A percentile compares a stretch with the other conserved stretches of the same genome.
phyloP scores from a whole-genome alignment of 2,329 filamentous ascomycete genomes.

The Aspergillus sp. region DNA sequence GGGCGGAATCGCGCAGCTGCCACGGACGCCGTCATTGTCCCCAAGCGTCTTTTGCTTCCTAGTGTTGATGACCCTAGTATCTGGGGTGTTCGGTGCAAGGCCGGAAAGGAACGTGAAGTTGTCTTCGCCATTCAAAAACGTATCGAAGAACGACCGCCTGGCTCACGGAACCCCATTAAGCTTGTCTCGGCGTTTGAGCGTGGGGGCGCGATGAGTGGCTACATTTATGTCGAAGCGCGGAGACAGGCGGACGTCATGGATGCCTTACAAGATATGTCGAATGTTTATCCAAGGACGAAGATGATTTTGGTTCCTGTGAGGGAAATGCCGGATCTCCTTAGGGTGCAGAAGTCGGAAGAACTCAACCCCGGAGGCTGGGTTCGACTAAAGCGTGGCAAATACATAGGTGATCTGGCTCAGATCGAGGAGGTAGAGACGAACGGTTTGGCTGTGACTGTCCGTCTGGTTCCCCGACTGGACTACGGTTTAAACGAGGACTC shows the following conservation, averaged over 20 bases:
- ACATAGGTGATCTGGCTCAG: slow-evolving; percentile 86
- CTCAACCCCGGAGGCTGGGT: slow-evolving; percentile 90
- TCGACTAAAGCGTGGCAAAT: slow-evolving; percentile 77
- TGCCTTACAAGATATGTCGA: slow-evolving; percentile 79
- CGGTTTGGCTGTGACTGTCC: slow-evolving; percentile 81
- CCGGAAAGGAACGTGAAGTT: slow-evolving; percentile 92
- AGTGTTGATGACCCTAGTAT: slow-evolving; percentile 95
- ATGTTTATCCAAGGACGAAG: slow-evolving; percentile 85
- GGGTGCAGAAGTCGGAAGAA: slow-evolving; percentile 81
- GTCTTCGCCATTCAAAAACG: slow-evolving; percentile 86
- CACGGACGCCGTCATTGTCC: slow-evolving; percentile 72
- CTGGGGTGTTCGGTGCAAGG: slow-evolving; percentile 89
- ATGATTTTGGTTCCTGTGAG: slow-evolving; percentile 90
- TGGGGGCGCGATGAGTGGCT: slow-evolving; percentile 84
- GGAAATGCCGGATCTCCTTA: slow-evolving; percentile 95
- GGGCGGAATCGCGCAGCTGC: slow-evolving; percentile 71
- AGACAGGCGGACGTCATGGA: slow-evolving; percentile 81
- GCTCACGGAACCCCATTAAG: slow-evolving; percentile 75
- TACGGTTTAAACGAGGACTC: slow-evolving; percentile 85
- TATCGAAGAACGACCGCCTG: slow-evolving; percentile 71
- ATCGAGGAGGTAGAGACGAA: slow-evolving; percentile 92
- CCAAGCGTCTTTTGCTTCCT: slow-evolving; percentile 82
- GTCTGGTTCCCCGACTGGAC: slow-evolving; percentile 85
- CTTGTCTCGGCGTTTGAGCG: slow-evolving; percentile 93
- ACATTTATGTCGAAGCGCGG: slow-evolving; percentile 91